Percentiles rank a stretch among this genome's conserved stretches.
phyloP scores from a whole-genome alignment of 2,329 filamentous ascomycete genomes.

The Ophiostoma sp. region DNA sequence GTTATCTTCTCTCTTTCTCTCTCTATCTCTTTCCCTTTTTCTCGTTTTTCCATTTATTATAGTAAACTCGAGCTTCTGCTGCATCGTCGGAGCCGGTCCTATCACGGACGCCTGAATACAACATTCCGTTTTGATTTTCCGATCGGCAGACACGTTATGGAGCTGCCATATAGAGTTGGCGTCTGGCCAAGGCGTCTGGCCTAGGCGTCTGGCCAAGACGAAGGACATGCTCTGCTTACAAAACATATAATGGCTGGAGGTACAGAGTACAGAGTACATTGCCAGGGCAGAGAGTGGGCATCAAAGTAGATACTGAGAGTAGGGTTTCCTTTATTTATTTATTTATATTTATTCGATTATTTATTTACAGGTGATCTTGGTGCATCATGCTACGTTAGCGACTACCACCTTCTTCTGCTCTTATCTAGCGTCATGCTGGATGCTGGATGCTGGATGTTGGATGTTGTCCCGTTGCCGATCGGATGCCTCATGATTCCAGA shows the following conservation, averaged over 20 bases:
- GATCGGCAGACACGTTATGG: constrained; percentile 8
- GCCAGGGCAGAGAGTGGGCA: not conserved
- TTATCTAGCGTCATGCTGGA: not conserved
- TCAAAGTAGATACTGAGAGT: too few relatives aligned
- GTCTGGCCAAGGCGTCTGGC: not conserved
- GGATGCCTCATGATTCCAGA: not conserved
- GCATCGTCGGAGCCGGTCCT: not conserved
- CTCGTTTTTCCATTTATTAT: not conserved
- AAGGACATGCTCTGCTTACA: not conserved
- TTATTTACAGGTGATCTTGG: not conserved
- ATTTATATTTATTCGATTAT: not conserved
- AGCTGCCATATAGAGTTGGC: constrained; percentile 11
- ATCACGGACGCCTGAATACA: constrained; percentile 15
- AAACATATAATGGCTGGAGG: not conserved
- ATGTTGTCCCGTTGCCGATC: not conserved
- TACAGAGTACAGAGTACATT: not conserved
- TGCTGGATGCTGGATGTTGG: not conserved
- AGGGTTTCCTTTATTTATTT: not conserved
- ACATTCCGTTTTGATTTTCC: constrained; percentile 4
- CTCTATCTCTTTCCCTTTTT: not conserved
- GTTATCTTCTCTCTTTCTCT: not conserved
- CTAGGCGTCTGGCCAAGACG: not conserved
- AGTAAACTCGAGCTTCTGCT: not conserved
- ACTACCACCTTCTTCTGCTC: constrained; percentile 9
- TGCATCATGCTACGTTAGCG: not conserved